Conservation (phyloP, 2,329 filamentous ascomycete species). For the Monosporascus sp. region DNA sequence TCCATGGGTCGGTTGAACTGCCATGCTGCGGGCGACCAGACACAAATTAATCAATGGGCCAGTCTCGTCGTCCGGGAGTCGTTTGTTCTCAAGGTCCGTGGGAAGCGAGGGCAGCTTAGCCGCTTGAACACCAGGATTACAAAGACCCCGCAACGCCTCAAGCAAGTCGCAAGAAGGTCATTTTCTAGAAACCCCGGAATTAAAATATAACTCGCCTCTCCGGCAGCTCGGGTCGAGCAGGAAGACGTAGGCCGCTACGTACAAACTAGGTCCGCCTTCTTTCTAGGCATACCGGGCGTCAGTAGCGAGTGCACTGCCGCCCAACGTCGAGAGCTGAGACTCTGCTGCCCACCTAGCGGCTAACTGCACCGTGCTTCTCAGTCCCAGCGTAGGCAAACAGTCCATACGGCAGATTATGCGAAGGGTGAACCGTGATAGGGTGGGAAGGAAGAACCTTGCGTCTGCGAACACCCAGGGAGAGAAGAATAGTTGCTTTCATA, state of each 20-base stretch:
- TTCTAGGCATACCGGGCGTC: neutral
- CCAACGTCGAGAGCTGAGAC: neutral
- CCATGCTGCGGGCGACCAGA: neutral
- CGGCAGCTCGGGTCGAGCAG: neutral
- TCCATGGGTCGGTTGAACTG: neutral
- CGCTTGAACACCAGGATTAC: too few species aligned
- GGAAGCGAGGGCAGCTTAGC: too few species aligned
- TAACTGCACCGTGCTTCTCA: neutral
- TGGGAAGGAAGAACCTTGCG: neutral
- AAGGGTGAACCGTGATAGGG: neutral
- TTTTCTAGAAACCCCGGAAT: neutral
- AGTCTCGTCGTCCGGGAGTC: neutral
- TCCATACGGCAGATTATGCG: neutral
- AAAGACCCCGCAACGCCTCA: too few species aligned
- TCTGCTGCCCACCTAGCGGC: neutral
- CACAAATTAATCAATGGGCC: neutral
- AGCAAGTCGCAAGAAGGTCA: too few species aligned
- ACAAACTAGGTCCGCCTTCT: neutral
- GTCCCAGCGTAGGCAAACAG: neutral
- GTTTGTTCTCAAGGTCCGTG: neutral
- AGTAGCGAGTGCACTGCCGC: neutral
- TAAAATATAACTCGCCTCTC: neutral
- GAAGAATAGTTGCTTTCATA: conserved; percentile 10
- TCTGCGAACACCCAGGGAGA: neutral
- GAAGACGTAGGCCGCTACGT: neutral